Conservation (phyloP, 2,329 filamentous ascomycete genomes). For the Parascedosporium putredinis region DNA sequence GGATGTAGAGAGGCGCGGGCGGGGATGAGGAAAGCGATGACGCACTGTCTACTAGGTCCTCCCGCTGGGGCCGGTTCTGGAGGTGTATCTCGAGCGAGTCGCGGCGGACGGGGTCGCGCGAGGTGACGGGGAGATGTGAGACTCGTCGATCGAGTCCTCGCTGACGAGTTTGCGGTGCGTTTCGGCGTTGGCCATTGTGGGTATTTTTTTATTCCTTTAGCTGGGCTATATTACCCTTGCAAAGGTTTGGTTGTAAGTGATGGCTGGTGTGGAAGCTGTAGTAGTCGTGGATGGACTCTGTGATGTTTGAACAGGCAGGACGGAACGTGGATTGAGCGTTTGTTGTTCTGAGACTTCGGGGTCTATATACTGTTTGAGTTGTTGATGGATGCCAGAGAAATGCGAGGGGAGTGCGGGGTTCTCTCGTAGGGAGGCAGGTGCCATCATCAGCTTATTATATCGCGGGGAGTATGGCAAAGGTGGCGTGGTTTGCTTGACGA, state of each 20-base stretch:
- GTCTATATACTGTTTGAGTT: too few species aligned
- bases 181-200: conserved; percentile 1
- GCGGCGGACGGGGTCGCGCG: conserved; percentile 31
- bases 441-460: not conserved
- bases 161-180: not conserved
- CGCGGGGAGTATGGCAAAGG: not conserved
- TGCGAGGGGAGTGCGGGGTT: not conserved
- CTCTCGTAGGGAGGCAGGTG: not conserved
- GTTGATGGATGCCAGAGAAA: not conserved
- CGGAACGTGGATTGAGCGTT: too few species aligned
- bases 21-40: too few species aligned
- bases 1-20: too few species aligned
- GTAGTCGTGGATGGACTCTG: too few species aligned
- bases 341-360: too few species aligned
- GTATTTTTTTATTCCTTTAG: not conserved
- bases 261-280: too few species aligned
- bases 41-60: conserved; percentile 57
- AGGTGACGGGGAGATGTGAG: conserved; percentile 37
- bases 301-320: too few species aligned
- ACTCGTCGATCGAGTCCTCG: conserved; percentile 33
- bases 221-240: not conserved
- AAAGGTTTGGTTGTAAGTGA: too few species aligned
- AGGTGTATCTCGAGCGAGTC: conserved; percentile 67
- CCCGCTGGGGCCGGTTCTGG: conserved; percentile 61
- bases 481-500: not conserved